Evolutionary conservation across 2,329 filamentous ascomycete genomes (phyloP), one percentile per base, ranked within the genome.

Genomic region (Monilinia polystroma): DNA sequence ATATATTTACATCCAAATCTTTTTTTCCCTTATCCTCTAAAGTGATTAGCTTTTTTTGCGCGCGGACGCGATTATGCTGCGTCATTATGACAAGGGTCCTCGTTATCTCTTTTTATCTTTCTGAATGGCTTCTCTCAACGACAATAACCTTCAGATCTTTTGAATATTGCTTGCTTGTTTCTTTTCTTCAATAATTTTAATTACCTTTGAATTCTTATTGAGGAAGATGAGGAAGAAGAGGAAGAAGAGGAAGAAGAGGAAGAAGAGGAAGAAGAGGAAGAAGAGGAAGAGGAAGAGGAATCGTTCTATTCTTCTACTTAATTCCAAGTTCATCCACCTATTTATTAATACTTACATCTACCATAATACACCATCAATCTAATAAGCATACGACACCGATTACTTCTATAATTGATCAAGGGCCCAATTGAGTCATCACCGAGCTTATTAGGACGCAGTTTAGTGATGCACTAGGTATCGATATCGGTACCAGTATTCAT

Each of bases 1-100:
- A 23, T 43, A 20, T 47, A 20, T 47, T 47, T 7, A 20, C n/a
- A 11, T 11, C 20, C 3, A 23, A 11, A 51, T 10, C 7, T 51
- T 60, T 49, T 38, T 2, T 23, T 18, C 26, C 45, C 45, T 51
- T 29, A 14, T 10, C 35, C 29, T 2, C 5, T 18, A 14, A 20
- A 4, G n/a, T 11, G 2, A 4, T 26, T 26, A 20, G 38, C 20
- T 35, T 60, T 60, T 60, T 60, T 49, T 23, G 57, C 57, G 57
- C 57, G 57, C 26, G 57, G 43, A 60, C 43, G 43, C 57, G 57
- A 49, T 49, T 18, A 1, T 35, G 20, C 45, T 60, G 58, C 58
- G 45, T 60, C 58, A 60, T 60, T 38, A 35, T 32, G n/a, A 60
- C 57, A 47, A n/a, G 57, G 57, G 43, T 47, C 7, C 8, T 18